Evolutionary conservation across 306 rosid genomes (phyloP).

Genomic region (Abrus precatorius): DNA sequence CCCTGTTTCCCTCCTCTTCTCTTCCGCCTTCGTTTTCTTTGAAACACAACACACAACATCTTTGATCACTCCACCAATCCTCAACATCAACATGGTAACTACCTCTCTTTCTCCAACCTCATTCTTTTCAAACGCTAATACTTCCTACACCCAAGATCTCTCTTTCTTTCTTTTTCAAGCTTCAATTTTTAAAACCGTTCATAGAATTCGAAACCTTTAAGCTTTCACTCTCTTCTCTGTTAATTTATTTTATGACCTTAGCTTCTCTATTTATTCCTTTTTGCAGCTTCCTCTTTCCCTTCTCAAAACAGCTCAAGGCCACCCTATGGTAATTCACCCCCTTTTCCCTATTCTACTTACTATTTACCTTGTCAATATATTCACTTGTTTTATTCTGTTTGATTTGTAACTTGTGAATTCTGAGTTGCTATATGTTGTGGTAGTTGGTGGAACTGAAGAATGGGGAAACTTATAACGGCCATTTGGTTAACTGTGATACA

Average conservation of each 20-base stretch:
- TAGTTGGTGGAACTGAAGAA: constrained; percentile 97
- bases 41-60: constrained; percentile 32
- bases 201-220: constrained; percentile 1
- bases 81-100: constrained; percentile 36
- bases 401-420: constrained; percentile 14
- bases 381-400: neutral
- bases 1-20: constrained; percentile 1
- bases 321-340: constrained; percentile 72
- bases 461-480: constrained; percentile 99
- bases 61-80: neutral
- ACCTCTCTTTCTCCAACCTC: constrained; percentile 1
- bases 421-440: constrained; percentile 10
- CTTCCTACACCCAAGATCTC: neutral
- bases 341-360: neutral
- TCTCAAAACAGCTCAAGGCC: constrained; percentile 95
- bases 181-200: neutral
- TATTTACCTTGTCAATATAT: neutral
- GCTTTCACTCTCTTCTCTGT: too few relatives aligned
- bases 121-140: neutral
- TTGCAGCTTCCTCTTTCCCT: constrained; percentile 96
- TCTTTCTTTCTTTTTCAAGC: too few relatives aligned
- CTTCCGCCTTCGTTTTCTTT: neutral
- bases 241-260: too few relatives aligned
- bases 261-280: neutral
- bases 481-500: constrained; percentile 97